phyloP scores from a whole-genome alignment of 1,139 yeast species.

The Suhomyces panamericanus region DNA sequence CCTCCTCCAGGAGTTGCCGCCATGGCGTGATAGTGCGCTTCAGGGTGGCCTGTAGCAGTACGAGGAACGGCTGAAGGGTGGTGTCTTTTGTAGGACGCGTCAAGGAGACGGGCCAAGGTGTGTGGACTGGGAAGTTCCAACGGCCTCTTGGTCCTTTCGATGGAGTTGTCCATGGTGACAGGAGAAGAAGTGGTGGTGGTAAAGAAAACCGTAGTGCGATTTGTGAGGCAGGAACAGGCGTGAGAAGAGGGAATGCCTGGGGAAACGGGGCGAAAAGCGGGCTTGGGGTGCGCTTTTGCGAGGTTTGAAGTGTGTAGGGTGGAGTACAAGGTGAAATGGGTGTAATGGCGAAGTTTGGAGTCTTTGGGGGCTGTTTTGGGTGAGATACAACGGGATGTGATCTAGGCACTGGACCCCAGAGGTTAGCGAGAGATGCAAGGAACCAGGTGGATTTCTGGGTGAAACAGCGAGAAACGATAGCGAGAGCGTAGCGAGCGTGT shows the following conservation, averaged over 20 bases:
- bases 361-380: no score
- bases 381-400: no score
- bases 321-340: no score
- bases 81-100: constrained; percentile 12
- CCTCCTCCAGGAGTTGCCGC: neutral
- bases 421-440: no score
- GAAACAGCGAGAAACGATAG: no score
- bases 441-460: no score
- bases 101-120: constrained; percentile 15
- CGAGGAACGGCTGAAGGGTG: constrained; percentile 11
- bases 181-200: neutral
- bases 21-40: no score
- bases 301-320: neutral
- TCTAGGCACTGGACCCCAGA: no score
- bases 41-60: neutral
- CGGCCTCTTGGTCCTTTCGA: constrained; percentile 9
- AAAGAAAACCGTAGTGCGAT: neutral
- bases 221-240: neutral
- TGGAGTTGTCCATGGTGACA: constrained; percentile 6
- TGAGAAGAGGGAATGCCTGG: neutral
- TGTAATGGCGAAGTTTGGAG: no score
- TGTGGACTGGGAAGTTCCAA: constrained; percentile 18
- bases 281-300: no score
- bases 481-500: no score
- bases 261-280: neutral